Percentiles rank a stretch among this genome's conserved stretches.
Evolutionary conservation across 192 early-diverging fungal genomes (phyloP).

Genomic region (Phlyctochytrium bullatum): DNA sequence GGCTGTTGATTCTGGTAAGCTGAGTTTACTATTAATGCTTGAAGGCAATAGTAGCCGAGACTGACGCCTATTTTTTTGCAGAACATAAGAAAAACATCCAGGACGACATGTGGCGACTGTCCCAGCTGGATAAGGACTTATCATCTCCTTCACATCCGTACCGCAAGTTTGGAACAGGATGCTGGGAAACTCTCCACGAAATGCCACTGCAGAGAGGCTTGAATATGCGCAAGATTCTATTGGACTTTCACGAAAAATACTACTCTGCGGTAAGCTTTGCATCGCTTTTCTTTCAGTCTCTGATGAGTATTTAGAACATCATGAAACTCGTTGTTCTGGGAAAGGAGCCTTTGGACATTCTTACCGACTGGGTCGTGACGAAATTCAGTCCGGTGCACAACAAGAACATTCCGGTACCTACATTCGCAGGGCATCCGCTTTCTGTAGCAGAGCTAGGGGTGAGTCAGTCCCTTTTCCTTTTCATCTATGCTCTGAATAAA

Average conservation of each 20-base stretch:
- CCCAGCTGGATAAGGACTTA: constrained; percentile 80
- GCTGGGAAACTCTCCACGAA: constrained; percentile 77
- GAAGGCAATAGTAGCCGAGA: neutral
- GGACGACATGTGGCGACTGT: constrained; percentile 81
- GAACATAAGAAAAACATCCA: constrained; percentile 95
- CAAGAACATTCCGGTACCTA: constrained; percentile 64
- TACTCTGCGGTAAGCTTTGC: constrained; percentile 65
- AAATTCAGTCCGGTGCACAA: constrained; percentile 79
- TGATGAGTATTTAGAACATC: constrained; percentile 56
- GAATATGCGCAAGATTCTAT: constrained; percentile 75
- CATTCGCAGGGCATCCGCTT: constrained; percentile 71
- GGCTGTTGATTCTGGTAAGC: constrained; percentile 81
- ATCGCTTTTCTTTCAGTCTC: neutral
- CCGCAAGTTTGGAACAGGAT: constrained; percentile 88
- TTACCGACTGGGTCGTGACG: constrained; percentile 75
- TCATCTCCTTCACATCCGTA: constrained; percentile 78
- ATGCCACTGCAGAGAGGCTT: constrained; percentile 63
- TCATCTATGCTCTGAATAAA: neutral
- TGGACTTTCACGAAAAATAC: constrained; percentile 84
- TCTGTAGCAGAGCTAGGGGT: constrained; percentile 68
- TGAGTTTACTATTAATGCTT: neutral
- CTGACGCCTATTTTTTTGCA: constrained; percentile 10
- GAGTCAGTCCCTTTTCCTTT: constrained; percentile 3
- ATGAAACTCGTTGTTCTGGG: constrained; percentile 85
- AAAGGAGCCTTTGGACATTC: constrained; percentile 74